phyloP scores from a whole-genome alignment of 305 asterid species.

The Coffea humblotiana region DNA sequence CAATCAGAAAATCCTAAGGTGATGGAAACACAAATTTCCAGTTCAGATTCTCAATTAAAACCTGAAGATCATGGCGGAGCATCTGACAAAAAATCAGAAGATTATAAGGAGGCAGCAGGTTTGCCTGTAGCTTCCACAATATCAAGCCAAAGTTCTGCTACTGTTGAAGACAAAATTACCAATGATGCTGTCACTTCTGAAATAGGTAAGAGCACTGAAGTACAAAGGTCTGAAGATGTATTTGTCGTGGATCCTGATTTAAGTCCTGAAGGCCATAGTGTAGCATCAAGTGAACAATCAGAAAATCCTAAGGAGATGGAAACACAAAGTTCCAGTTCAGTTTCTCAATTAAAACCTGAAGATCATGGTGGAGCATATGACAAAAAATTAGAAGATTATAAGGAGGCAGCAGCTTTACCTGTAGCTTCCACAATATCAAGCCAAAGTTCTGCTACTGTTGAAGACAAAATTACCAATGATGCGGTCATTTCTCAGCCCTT shows the following conservation, averaged over 20 bases:
- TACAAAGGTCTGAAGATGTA: not conserved
- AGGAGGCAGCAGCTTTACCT: conserved; percentile 25
- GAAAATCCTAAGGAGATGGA: conserved; percentile 17
- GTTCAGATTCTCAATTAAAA: conserved; percentile 22
- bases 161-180: conserved; percentile 25
- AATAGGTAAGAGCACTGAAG: not conserved
- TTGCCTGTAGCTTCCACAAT: conserved; percentile 24
- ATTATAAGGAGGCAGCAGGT: conserved; percentile 27
- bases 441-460: conserved; percentile 31
- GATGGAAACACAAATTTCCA: conserved; percentile 9
- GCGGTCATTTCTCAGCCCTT: conserved; percentile 28
- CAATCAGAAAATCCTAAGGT: conserved; percentile 19
- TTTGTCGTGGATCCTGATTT: conserved; percentile 10
- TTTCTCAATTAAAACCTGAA: conserved; percentile 27
- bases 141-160: conserved; percentile 26
- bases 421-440: conserved; percentile 22
- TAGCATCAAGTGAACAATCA: conserved; percentile 21
- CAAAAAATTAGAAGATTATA: conserved; percentile 24
- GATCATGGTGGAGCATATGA: conserved; percentile 23
- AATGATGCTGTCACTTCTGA: conserved; percentile 21
- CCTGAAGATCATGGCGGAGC: conserved; percentile 23
- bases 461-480: conserved; percentile 21
- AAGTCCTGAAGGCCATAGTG: conserved; percentile 19
- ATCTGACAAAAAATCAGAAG: conserved; percentile 24
- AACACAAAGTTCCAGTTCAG: conserved; percentile 10